These are phyloP conservation scores for Avena eriantha DNA, from an alignment of 176 grass and related monocot genomes.

Conservation along the genomic window DNA sequence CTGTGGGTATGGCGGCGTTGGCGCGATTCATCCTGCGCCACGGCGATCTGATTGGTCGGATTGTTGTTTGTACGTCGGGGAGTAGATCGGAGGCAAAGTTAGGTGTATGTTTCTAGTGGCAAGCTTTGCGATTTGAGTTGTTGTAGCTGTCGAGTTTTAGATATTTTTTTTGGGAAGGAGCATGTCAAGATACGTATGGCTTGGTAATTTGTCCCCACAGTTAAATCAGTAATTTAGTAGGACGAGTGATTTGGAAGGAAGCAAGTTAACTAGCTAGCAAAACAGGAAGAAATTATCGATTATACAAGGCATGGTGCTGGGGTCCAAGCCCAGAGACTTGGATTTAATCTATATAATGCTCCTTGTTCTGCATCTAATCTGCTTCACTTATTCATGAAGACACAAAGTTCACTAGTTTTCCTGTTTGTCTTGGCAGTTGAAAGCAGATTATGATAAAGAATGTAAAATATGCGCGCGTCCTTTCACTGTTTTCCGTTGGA, in stretches of 20 bases:
- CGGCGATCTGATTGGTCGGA: background rate
- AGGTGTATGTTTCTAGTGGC: background rate
- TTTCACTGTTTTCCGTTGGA: conserved; percentile 95
- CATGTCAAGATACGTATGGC: background rate
- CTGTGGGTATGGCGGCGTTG: background rate
- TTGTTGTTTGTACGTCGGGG: background rate
- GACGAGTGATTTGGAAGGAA: background rate
- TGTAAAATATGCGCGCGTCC: conserved; percentile 94
- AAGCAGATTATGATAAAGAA: conserved; percentile 91
- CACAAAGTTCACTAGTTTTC: conserved; percentile 19
- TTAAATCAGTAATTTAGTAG: background rate
- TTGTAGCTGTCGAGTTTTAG: background rate
- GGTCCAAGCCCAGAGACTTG: background rate
- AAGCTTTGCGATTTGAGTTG: background rate
- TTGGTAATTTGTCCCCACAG: background rate
- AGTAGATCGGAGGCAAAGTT: background rate
- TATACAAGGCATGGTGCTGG: background rate
- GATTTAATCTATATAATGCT: background rate
- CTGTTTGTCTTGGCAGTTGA: conserved; percentile 61
- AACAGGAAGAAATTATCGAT: background rate
- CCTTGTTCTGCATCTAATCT: conserved; percentile 4
- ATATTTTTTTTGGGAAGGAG: background rate
- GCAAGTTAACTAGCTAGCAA: background rate
- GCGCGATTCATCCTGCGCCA: background rate
- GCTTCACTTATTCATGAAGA: conserved; percentile 7